Conservation (phyloP, 2,329 filamentous ascomycete species). For the Metarhizium album region DNA sequence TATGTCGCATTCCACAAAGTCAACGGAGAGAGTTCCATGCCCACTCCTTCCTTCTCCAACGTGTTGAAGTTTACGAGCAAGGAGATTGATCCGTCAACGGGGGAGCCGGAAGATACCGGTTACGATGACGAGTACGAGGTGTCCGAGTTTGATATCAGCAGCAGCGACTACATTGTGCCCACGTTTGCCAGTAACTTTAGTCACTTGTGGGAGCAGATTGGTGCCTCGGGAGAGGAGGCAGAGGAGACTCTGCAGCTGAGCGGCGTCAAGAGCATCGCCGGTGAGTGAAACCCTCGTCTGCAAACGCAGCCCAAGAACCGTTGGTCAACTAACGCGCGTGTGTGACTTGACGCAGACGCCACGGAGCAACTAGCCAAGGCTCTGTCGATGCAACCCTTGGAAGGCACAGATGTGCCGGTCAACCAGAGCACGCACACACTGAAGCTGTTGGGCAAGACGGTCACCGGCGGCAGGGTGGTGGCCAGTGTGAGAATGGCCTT, state of each 20-base stretch:
- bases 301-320: neutral
- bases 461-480: conserved; percentile 80
- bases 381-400: conserved; percentile 83
- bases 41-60: conserved; percentile 77
- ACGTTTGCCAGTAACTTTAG: conserved; percentile 92
- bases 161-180: conserved; percentile 88
- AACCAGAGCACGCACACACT: conserved; percentile 86
- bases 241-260: conserved; percentile 84
- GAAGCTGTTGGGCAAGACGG: conserved; percentile 92
- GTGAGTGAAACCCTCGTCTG: conserved; percentile 39
- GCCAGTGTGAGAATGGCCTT: conserved; percentile 86
- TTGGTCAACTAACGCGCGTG: conserved; percentile 15
- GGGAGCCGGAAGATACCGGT: conserved; percentile 79
- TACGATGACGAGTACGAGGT: conserved; percentile 99
- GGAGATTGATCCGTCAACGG: conserved; percentile 92
- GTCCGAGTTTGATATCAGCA: conserved; percentile 80
- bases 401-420: conserved; percentile 84
- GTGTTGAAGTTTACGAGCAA: conserved; percentile 94
- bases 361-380: conserved; percentile 82
- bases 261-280: conserved; percentile 82
- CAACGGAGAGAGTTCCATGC: conserved; percentile 64
- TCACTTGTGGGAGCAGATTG: conserved; percentile 89
- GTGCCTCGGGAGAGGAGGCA: conserved; percentile 77
- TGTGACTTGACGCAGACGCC: conserved; percentile 56
- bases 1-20: conserved; percentile 91